Base-by-base conservation (phyloP, 257 asterid genomes). In the Ilex aquifolium region DNA sequence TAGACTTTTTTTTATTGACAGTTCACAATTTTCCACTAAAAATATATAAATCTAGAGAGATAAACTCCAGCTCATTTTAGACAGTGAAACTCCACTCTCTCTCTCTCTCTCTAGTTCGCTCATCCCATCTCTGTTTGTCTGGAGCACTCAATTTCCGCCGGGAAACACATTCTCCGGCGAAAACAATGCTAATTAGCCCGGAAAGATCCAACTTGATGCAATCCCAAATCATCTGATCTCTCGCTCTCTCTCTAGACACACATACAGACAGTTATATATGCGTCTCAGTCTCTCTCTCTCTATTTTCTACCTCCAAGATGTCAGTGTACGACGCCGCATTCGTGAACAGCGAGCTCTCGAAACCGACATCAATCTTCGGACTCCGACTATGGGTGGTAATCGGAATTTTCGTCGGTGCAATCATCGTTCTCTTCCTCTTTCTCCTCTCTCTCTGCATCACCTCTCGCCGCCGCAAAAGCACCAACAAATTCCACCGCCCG, bases 381-480 rank as follows among this genome's bases (percentile, higher is more conserved):
- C 74, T 92, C 64, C 86, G 75, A 44, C 80, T 92, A 27, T 83
- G 95, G 95, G 92, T 80, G 52, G 95, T 92, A 49, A 88, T 91
- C 57, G 98, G 98, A 60, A 82, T 91, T 64, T 75, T 86, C 57
- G 83, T 83, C 14, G 98, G 98, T 64, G 97, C 72, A 11, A 87
- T 85, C 52, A 84, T 92, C 69, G 95, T 88, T 57, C 82, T 92
- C 15, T 77, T 88, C 30, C 77, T 92, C 13, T 83, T 92, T 60
- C 78, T 88, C 4, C n/a, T 85, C 3, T 92, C 97, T 13, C 82
- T 92, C 3, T 92, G 98, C 78, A 65, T 87, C 77, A 82, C 95
- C 64, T 79, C 62, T 64, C 98, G 98, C 79, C 82, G 87, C 75
- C 74, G 84, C 32, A 71, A 69, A 59, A 57, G 71, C 63, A 59